Evolutionary conservation across 2,329 filamentous ascomycete species (phyloP).

Genomic region (Colletotrichum sp.): DNA sequence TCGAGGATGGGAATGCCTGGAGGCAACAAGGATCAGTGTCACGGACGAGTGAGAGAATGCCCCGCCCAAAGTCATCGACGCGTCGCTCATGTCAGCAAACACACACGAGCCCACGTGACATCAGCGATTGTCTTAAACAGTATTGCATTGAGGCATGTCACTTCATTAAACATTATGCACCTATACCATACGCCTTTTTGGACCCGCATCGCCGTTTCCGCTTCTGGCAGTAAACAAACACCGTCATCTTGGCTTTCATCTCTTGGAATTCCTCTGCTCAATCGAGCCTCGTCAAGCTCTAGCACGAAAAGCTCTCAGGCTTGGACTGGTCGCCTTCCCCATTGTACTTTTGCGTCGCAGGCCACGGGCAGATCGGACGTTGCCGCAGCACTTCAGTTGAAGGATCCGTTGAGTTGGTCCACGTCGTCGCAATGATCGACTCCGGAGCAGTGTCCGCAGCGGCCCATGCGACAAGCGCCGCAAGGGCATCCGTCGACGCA

Average conservation of each 20-base stretch:
- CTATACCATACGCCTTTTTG: neutral
- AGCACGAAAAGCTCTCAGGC: slow-evolving; percentile 2
- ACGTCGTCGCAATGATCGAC: slow-evolving; percentile 39
- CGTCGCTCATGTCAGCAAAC: neutral
- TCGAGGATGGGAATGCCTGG: neutral
- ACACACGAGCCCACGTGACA: neutral
- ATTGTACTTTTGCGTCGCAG: slow-evolving; percentile 15
- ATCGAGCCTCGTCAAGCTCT: neutral
- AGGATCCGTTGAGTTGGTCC: slow-evolving; percentile 27
- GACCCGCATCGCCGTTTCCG: neutral
- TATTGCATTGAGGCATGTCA: neutral
- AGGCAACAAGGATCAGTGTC: neutral
- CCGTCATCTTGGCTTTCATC: neutral
- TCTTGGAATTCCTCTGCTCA: neutral
- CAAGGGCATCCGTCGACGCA: slow-evolving; percentile 39
- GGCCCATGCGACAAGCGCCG: slow-evolving; percentile 43
- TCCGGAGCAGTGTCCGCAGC: slow-evolving; percentile 36
- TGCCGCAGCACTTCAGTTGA: slow-evolving; percentile 45
- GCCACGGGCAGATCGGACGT: slow-evolving; percentile 50
- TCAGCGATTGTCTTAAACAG: neutral
- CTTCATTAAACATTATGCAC: slow-evolving; percentile 7
- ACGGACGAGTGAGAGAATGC: neutral
- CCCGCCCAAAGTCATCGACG: neutral
- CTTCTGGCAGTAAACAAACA: neutral
- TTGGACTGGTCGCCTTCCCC: neutral